A percentile compares a stretch with the other conserved stretches of the same genome.
These are phyloP conservation scores for Emericellopsis cladophorae DNA, from an alignment of 2,329 filamentous ascomycete species.

Conservation along the genomic window DNA sequence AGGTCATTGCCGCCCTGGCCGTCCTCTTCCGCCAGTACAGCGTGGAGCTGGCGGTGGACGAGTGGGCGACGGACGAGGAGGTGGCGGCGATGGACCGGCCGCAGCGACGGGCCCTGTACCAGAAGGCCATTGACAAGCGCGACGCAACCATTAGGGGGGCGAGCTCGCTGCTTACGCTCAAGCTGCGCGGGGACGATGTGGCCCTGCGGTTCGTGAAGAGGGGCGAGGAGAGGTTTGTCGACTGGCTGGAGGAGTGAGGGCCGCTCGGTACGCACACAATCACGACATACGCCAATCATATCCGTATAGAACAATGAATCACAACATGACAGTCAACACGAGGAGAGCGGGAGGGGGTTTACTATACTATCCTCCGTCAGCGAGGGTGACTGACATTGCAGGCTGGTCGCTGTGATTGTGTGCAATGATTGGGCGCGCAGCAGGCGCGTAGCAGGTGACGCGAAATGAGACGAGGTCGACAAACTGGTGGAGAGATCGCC, in stretches of 20 bases:
- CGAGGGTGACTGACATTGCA: no score
- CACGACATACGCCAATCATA: no score
- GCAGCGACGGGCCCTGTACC: conserved; percentile 41
- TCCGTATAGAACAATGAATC: no score
- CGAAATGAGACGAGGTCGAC: background rate
- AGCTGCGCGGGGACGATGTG: conserved; percentile 50
- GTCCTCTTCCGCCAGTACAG: conserved; percentile 46
- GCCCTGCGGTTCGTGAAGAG: conserved; percentile 57
- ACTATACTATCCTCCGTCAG: no score
- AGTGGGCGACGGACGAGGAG: conserved; percentile 40
- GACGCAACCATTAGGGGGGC: conserved; percentile 24
- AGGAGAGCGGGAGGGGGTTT: no score
- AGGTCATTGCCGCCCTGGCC: conserved; percentile 41
- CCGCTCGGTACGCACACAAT: no score
- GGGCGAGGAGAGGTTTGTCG: conserved; percentile 56
- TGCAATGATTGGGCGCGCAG: no score
- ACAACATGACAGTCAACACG: no score
- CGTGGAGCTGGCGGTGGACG: conserved; percentile 57
- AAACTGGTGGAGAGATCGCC: background rate
- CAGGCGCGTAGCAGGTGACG: background rate
- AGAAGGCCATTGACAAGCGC: conserved; percentile 41
- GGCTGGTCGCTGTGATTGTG: no score
- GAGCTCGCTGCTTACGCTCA: conserved; percentile 56
- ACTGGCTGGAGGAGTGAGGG: conserved; percentile 14
- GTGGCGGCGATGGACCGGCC: conserved; percentile 33